These are phyloP conservation scores for Avena sativa DNA, from an alignment of 176 grass and related monocot genomes.

Conservation along the genomic window DNA sequence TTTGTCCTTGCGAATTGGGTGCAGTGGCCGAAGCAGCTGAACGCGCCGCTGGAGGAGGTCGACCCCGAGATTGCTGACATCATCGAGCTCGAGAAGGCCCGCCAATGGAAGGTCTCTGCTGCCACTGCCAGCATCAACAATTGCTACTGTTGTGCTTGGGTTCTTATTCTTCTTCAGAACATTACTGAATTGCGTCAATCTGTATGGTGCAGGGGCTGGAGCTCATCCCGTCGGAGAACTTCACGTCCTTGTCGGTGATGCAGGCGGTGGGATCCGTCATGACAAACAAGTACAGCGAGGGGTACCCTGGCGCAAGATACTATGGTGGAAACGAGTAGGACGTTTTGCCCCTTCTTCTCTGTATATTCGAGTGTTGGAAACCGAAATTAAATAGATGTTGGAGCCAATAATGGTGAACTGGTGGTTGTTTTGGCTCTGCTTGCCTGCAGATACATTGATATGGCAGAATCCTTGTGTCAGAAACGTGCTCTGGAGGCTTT, in stretches of 20 bases:
- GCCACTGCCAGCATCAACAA: background rate
- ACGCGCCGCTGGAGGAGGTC: constrained; percentile 78
- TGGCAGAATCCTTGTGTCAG: constrained; percentile 92
- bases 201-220: constrained; percentile 72
- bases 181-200: constrained; percentile 29
- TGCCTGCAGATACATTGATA: constrained; percentile 87
- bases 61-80: constrained; percentile 89
- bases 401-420: constrained; percentile 32
- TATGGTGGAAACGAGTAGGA: constrained; percentile 97
- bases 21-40: constrained; percentile 96
- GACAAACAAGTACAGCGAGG: constrained; percentile 99
- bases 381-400: background rate
- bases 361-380: background rate
- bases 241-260: constrained; percentile 96
- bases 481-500: constrained; percentile 95
- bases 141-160: background rate
- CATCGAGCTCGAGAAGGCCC: constrained; percentile 94
- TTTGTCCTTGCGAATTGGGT: background rate
- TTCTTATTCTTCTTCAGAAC: background rate
- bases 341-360: background rate
- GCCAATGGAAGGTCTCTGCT: constrained; percentile 90
- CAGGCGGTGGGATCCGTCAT: constrained; percentile 97
- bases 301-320: constrained; percentile 98
- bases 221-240: constrained; percentile 99
- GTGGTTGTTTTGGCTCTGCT: constrained; percentile 29